A percentile compares a stretch with the other conserved stretches of the same genome.
phyloP scores from a whole-genome alignment of 331 rosid species.

The Cydonia oblonga region DNA sequence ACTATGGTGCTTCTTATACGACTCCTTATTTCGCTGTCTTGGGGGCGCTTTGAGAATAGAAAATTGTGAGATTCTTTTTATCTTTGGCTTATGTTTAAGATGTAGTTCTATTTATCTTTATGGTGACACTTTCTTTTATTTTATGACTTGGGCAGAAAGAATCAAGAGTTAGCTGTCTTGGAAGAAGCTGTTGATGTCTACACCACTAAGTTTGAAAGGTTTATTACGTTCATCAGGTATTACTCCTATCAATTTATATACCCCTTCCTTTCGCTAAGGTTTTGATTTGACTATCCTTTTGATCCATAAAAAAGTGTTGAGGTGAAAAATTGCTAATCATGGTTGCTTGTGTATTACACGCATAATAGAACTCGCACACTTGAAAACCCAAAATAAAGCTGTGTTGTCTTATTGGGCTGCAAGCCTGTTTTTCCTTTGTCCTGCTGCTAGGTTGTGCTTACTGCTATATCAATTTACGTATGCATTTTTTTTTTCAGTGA shows the following conservation, averaged over 20 bases:
- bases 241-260: background rate
- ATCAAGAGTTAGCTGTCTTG: slow-evolving; percentile 44
- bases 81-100: background rate
- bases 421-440: background rate
- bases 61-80: slow-evolving; percentile 51
- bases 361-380: background rate
- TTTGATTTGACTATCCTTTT: background rate
- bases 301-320: background rate
- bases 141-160: slow-evolving; percentile 34
- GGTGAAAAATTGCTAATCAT: background rate
- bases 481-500: slow-evolving; percentile 36
- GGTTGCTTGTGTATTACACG: background rate
- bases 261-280: background rate
- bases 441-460: background rate
- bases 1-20: slow-evolving; percentile 53
- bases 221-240: slow-evolving; percentile 69
- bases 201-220: slow-evolving; percentile 65
- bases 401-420: background rate
- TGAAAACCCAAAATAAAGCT: background rate
- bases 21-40: slow-evolving; percentile 52
- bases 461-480: background rate
- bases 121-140: background rate
- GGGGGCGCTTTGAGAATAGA: slow-evolving; percentile 51
- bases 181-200: slow-evolving; percentile 74
- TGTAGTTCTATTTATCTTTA: background rate